Conservation (phyloP, 139 green algal genomes). For the Gonium pectorale region DNA sequence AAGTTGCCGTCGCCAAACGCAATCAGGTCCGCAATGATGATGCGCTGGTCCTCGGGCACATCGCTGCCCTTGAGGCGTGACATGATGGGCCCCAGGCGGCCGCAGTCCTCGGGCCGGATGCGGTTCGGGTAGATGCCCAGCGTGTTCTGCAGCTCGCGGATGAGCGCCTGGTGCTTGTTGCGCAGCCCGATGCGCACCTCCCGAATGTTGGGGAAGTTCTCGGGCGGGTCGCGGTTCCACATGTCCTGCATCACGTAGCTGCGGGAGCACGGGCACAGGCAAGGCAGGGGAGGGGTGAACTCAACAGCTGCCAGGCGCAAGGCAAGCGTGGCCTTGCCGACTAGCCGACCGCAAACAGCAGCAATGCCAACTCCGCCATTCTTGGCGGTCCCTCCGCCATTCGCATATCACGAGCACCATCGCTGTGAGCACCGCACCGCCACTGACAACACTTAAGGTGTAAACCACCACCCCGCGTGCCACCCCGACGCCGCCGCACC, state of each 20-base stretch:
- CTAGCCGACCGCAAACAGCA: no score
- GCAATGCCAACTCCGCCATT: no score
- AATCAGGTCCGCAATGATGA: slow-evolving; percentile 55
- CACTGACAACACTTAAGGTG: no score
- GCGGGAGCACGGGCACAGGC: background rate
- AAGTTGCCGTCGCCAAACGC: slow-evolving; percentile 63
- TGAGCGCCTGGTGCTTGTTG: slow-evolving; percentile 51
- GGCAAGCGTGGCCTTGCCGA: no score
- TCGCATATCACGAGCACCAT: no score
- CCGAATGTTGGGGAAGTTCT: slow-evolving; percentile 44
- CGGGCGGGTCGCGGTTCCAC: slow-evolving; percentile 46
- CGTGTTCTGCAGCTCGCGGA: slow-evolving; percentile 45
- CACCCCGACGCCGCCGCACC: background rate
- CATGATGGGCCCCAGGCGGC: slow-evolving; percentile 54
- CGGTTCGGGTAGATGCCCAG: slow-evolving; percentile 51
- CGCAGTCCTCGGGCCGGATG: slow-evolving; percentile 62
- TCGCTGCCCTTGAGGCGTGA: slow-evolving; percentile 40
- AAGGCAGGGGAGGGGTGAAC: no score
- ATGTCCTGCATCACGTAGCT: slow-evolving; percentile 54
- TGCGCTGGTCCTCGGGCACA: slow-evolving; percentile 32
- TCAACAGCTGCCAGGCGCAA: no score
- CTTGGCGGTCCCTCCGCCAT: no score
- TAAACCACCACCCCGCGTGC: no score
- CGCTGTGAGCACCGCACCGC: no score
- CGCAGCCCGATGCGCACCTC: slow-evolving; percentile 52